Evolutionary conservation across 148 eudicot species (phyloP), one percentile per base, ranked within the genome.

Genomic region (Rhododendron henanense): DNA sequence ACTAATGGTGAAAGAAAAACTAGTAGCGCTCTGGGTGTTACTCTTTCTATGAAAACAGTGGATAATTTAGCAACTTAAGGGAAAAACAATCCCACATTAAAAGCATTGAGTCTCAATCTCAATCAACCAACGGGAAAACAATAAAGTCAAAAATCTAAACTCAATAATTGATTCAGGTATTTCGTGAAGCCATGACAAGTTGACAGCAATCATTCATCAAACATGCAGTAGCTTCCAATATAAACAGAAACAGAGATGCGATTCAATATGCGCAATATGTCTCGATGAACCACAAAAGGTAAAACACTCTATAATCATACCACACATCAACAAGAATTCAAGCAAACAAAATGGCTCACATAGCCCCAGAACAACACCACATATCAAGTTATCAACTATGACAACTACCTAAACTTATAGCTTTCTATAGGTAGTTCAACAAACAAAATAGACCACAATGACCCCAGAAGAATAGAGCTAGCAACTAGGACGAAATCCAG

Each of bases 311-410:
- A 48, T 25, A 48, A 41, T 33, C 21, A 33, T 14, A 35, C 13
- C 67, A 51, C 35, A 48, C 21, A 9, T 76, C 48, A 74, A 73
- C 47, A 28, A 71, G 18, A 55, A 2, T 16, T 19, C 65, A 84
- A 84, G 33, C 84, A 82, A 83, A 45, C 59, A 67, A 84, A 31
- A 73, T 48, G 44, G 85, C 18, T 4, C 77, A 25, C 71, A 25
- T 65, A 23, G 31, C 33, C 35, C 74, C 74, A 67, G 33, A 67
- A 25, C 3, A 57, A 67, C 74, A 67, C 35, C 74, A 67, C 14
- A 25, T 67, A 10, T n/a, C 74, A 67, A 67, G 33, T 25, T 67
- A 67, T 67, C 74, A 67, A 25, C 74, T 67, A 67, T 28, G 33
- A 67, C 28, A 25, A 10, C 74, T 67, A 67, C 74, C 35, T 67